These are phyloP conservation scores for Penicillium verrucosum DNA, from an alignment of 2,329 filamentous ascomycete genomes.

Conservation along the genomic window DNA sequence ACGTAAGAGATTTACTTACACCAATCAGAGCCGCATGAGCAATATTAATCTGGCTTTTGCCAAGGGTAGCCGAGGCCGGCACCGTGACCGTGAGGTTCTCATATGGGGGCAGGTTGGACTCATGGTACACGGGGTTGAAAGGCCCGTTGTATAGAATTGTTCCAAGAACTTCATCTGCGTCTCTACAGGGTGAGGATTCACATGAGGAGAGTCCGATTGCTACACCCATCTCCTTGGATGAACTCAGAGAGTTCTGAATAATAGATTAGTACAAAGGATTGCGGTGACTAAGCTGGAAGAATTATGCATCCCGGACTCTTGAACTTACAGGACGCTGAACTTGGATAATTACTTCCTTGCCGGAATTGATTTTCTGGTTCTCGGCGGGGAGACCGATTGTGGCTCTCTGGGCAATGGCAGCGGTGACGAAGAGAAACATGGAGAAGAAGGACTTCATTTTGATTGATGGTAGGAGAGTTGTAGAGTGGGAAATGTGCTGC, in stretches of 20 bases:
- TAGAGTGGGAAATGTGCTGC: background rate
- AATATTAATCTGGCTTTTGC: conserved; percentile 24
- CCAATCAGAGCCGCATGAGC: conserved; percentile 31
- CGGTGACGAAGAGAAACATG: conserved; percentile 19
- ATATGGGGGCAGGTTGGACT: conserved; percentile 23
- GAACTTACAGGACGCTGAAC: conserved; percentile 31
- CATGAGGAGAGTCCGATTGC: conserved; percentile 33
- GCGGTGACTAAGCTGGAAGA: too few relatives aligned
- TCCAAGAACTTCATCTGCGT: conserved; percentile 22
- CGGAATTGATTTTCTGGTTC: conserved; percentile 19
- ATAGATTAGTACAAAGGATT: background rate
- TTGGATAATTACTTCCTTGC: conserved; percentile 25
- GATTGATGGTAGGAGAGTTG: background rate
- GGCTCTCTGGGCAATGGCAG: conserved; percentile 29
- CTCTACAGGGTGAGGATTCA: conserved; percentile 12
- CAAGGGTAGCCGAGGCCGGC: conserved; percentile 15
- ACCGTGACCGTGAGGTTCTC: conserved; percentile 33
- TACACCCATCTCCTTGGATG: conserved; percentile 27
- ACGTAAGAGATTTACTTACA: conserved; percentile 19
- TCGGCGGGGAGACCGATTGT: conserved; percentile 23
- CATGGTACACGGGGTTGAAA: conserved; percentile 29
- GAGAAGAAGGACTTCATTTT: conserved; percentile 27
- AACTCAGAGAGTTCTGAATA: conserved; percentile 26
- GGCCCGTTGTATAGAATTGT: conserved; percentile 28
- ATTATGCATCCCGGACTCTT: background rate